Percentiles rank a stretch among this genome's conserved stretches.
Evolutionary conservation across 768 basidiomycete genomes (phyloP).

Genomic region (Coprinopsis cinerea): DNA sequence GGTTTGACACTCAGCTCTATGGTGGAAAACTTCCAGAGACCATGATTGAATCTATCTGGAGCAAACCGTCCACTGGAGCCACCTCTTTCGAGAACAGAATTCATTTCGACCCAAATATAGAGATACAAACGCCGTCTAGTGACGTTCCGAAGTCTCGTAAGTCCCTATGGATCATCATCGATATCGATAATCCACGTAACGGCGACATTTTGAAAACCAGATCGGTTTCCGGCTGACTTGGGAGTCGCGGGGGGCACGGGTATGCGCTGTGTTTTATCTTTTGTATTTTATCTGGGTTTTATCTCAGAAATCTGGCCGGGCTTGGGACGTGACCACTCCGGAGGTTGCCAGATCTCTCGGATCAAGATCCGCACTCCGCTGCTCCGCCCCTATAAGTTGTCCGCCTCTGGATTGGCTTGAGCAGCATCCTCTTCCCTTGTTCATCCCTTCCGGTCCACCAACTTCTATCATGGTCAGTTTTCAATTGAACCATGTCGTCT

Average conservation of each 20-base stretch:
- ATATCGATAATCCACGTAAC: constrained; percentile 23
- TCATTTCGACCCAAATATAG: background rate
- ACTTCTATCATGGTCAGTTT: constrained; percentile 14
- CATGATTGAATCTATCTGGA: background rate
- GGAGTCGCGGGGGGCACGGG: too few species aligned
- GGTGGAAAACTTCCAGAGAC: too few species aligned
- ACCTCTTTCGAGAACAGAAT: background rate
- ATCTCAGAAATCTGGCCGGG: constrained; percentile 10
- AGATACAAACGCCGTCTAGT: background rate
- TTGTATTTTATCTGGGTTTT: background rate
- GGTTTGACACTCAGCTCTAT: too few species aligned
- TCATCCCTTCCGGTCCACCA: constrained; percentile 13
- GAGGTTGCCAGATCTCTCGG: constrained; percentile 44
- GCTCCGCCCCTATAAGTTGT: constrained; percentile 41
- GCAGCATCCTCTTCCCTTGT: constrained; percentile 30
- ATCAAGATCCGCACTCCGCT: constrained; percentile 76
- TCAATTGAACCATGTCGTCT: constrained; percentile 7
- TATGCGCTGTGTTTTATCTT: background rate
- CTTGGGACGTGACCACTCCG: constrained; percentile 16
- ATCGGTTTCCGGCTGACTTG: background rate
- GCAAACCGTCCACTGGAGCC: background rate
- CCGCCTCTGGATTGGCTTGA: constrained; percentile 14
- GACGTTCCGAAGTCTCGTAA: background rate
- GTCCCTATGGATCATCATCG: constrained; percentile 12
- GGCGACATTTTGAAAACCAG: constrained; percentile 4